Conservation (phyloP, 495 filamentous ascomycete species). For the Antarctomyces pellizariae region DNA sequence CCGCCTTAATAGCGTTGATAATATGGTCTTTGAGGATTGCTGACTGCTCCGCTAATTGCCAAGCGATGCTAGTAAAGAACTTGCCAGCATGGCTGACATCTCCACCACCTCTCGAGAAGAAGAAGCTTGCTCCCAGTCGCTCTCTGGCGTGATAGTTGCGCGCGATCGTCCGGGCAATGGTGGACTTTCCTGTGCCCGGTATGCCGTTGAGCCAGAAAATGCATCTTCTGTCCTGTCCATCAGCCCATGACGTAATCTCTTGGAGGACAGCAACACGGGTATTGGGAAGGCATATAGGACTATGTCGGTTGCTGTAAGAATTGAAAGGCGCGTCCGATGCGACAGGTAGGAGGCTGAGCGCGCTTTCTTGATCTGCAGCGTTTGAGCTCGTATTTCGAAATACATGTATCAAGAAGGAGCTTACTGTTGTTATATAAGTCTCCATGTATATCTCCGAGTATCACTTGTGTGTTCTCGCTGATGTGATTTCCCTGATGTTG, state of each 20-base stretch:
- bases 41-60: slow-evolving; percentile 1
- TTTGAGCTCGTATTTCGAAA: too few species aligned
- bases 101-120: slow-evolving; percentile 20
- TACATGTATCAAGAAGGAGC: too few species aligned
- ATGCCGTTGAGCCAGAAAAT: slow-evolving; percentile 19
- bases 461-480: too few species aligned
- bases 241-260: slow-evolving; percentile 4
- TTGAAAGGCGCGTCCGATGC: slow-evolving; percentile 9
- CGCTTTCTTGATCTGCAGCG: too few species aligned
- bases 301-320: slow-evolving; percentile 12
- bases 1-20: background rate
- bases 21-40: slow-evolving; percentile 2
- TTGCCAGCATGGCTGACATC: slow-evolving; percentile 3
- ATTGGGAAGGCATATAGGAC: slow-evolving; percentile 4
- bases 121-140: slow-evolving; percentile 20
- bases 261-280: slow-evolving; percentile 7
- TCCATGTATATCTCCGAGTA: too few species aligned
- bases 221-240: slow-evolving; percentile 2
- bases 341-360: too few species aligned
- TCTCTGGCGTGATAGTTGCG: slow-evolving; percentile 4
- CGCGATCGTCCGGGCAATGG: slow-evolving; percentile 19
- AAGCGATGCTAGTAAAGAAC: slow-evolving; percentile 6
- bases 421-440: too few species aligned
- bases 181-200: slow-evolving; percentile 23
- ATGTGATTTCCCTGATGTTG: too few species aligned